A percentile compares a stretch with the other conserved stretches of the same genome.
These are phyloP conservation scores for Ilyonectria sp. DNA, from an alignment of 2,329 filamentous ascomycete species.

Conservation along the genomic window DNA sequence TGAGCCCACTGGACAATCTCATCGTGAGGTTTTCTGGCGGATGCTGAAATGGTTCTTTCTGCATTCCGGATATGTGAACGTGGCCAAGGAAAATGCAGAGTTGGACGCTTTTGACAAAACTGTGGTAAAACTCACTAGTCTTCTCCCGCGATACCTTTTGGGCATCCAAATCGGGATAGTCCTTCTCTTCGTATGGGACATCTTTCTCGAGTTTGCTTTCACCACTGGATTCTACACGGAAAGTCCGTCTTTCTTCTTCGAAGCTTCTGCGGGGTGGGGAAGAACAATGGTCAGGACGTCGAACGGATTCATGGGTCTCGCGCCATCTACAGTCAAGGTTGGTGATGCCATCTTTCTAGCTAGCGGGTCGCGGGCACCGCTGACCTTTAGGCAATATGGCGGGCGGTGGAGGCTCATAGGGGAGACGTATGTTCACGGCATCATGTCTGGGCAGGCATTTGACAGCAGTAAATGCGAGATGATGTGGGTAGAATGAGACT, in stretches of 20 bases:
- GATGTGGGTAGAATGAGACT: background rate
- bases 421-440: background rate
- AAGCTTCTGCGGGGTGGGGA: background rate
- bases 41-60: background rate
- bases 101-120: background rate
- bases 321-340: background rate
- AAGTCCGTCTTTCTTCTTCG: background rate
- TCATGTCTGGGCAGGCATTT: background rate
- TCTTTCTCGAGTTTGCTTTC: background rate
- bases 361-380: background rate
- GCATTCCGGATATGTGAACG: background rate
- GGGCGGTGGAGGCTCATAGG: background rate
- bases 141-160: background rate
- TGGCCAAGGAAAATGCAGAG: background rate
- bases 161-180: background rate
- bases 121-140: background rate
- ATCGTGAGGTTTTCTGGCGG: background rate
- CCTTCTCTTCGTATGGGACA: background rate
- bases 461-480: slow-evolving; percentile 2
- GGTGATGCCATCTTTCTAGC: background rate
- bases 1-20: background rate
- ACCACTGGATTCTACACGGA: background rate
- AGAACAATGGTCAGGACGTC: background rate
- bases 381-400: background rate
- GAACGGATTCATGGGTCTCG: background rate